phyloP scores from a whole-genome alignment of 2,329 filamentous ascomycete genomes.

The Dactylella cylindrospora region DNA sequence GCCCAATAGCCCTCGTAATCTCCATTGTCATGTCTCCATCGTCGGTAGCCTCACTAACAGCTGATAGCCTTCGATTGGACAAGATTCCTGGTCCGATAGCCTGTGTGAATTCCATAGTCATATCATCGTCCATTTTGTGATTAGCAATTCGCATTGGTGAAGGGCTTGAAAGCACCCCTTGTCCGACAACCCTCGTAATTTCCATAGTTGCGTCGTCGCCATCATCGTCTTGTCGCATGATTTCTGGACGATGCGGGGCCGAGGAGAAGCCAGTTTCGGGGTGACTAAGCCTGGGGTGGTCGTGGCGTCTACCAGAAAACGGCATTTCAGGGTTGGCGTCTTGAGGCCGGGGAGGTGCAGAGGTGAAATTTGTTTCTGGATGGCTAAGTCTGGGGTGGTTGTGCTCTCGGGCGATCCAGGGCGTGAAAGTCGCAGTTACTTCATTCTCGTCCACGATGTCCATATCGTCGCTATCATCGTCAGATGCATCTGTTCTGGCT shows the following conservation, averaged over 20 bases:
- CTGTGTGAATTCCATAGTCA: constrained; percentile 77
- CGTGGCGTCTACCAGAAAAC: constrained; percentile 32
- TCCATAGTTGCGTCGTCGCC: constrained; percentile 56
- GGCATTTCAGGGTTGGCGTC: constrained; percentile 42
- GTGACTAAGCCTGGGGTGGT: constrained; percentile 38
- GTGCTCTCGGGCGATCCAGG: constrained; percentile 39
- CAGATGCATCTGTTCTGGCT: constrained; percentile 30
- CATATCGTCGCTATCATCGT: constrained; percentile 42
- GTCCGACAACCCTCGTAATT: constrained; percentile 59
- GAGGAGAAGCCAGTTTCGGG: constrained; percentile 41
- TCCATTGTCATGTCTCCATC: constrained; percentile 55
- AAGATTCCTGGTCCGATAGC: constrained; percentile 57
- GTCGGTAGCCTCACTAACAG: constrained; percentile 48
- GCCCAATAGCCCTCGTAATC: constrained; percentile 47
- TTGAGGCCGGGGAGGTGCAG: constrained; percentile 27
- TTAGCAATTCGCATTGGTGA: constrained; percentile 16
- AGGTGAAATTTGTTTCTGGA: constrained; percentile 42
- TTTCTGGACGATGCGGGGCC: constrained; percentile 15
- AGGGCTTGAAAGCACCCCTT: constrained; percentile 54
- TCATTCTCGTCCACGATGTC: constrained; percentile 40
- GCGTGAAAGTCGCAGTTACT: constrained; percentile 42
- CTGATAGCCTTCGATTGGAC: constrained; percentile 44
- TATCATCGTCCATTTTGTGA: constrained; percentile 62
- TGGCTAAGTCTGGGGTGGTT: constrained; percentile 41
- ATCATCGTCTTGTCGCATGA: constrained; percentile 55